Evolutionary conservation across 331 rosid genomes (phyloP), one percentile per base, ranked within the genome.

Genomic region (Malus hybrid): DNA sequence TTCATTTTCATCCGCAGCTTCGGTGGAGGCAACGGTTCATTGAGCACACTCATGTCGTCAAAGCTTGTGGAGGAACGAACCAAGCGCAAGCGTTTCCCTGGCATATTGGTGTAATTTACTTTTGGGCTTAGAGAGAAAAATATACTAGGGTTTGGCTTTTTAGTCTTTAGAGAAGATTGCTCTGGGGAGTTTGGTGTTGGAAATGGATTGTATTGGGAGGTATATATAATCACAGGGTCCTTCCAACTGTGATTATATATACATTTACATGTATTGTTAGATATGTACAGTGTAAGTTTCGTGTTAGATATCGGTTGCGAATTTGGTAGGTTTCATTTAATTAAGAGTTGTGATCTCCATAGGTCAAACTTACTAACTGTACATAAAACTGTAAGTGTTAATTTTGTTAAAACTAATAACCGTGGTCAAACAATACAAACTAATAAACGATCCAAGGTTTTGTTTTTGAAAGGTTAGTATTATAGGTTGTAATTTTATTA

Each of bases 41-140:
- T 13, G 27, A 60, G 6, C 57, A 18, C 19, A 44, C 4, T 24
- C 76, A 72, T 22, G 42, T 60, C 57, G 27, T 72, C 57, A 18
- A 72, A 39, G 68, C 76, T 72, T 6, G 68, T 39, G 11, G n/a
- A 22, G 59, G 69, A 59, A 42, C 76, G 68, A 15, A 72, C 76
- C 32, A 72, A 39, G 39, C 76, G 76, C 59, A 60, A 19, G 57
- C 76, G 68, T 72, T 72, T 72, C n/a, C 76, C 76, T 9, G 76
- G 50, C 76, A 72, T 55, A 1, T 55, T 56, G 16, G 65, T 34
- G 54, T 14, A 32, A 24, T 19, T 20, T 71, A 24, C 66, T 12
- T 11, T 54, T 44, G 5, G 39, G 34, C 33, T 16, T 31, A 16
- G 44, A 31, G 19, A 31, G 22, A 64, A 4, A 64, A 15, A 50